phyloP scores from a whole-genome alignment of 73 alveolate genomes.

The Blepharisma stoltei region DNA sequence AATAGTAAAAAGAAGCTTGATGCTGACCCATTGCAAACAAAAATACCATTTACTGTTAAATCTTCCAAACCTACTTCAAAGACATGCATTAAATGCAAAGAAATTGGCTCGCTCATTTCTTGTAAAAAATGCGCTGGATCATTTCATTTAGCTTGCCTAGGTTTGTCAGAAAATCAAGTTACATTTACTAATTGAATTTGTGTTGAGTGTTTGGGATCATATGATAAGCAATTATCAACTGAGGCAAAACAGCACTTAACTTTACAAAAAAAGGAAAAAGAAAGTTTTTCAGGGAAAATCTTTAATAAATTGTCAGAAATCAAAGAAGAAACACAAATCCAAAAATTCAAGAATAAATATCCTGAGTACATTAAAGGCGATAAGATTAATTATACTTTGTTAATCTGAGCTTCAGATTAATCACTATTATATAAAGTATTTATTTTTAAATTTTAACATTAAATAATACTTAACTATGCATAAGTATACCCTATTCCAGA shows the following conservation, averaged over 20 bases:
- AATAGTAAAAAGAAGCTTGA: too few species aligned
- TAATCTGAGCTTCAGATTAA: too few species aligned
- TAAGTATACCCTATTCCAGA: constrained; percentile 20
- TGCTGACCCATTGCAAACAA: too few species aligned
- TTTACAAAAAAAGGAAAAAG: constrained; percentile 16
- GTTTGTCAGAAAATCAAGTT: constrained; percentile 56
- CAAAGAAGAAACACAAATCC: not conserved
- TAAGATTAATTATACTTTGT: not conserved
- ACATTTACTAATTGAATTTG: not conserved
- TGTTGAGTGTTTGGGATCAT: not conserved
- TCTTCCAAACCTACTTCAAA: too few species aligned
- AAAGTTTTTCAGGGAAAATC: not conserved
- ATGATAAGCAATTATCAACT: not conserved
- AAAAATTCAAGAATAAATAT: not conserved
- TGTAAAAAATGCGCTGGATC: constrained; percentile 74
- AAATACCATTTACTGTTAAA: too few species aligned
- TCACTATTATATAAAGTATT: too few species aligned
- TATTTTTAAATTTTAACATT: too few species aligned
- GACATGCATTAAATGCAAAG: not conserved
- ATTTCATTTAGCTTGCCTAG: constrained; percentile 81
- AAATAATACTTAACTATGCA: too few species aligned
- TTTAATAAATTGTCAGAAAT: not conserved
- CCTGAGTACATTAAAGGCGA: not conserved
- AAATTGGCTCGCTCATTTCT: not conserved
- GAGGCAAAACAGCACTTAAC: too few species aligned